Conservation (phyloP, 1,284 basidiomycete genomes). For the Puccinia coronata region DNA sequence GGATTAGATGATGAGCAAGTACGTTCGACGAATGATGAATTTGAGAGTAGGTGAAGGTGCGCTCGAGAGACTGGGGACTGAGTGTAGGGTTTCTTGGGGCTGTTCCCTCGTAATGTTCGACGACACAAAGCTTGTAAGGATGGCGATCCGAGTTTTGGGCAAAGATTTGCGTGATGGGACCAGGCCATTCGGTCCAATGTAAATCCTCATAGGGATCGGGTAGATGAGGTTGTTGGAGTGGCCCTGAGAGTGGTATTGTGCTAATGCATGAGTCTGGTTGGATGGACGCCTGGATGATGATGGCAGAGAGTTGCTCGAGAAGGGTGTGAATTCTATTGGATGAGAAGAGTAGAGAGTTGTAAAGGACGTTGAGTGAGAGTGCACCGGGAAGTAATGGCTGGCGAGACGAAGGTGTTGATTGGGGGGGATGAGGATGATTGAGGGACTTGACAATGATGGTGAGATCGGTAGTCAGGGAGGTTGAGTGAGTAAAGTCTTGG, state of each 20-base stretch:
- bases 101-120: constrained; percentile 65
- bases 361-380: constrained; percentile 80
- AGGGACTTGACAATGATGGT: constrained; percentile 67
- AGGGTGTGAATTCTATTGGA: constrained; percentile 74
- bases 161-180: constrained; percentile 92
- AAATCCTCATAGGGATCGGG: constrained; percentile 86
- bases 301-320: constrained; percentile 79
- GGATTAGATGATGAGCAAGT: constrained; percentile 84
- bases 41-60: constrained; percentile 74
- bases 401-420: constrained; percentile 62
- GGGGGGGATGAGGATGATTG: constrained; percentile 49
- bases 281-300: constrained; percentile 73
- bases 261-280: constrained; percentile 65
- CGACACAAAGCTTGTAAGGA: constrained; percentile 78
- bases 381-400: constrained; percentile 61
- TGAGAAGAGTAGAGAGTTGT: constrained; percentile 94
- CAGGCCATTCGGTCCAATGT: constrained; percentile 96
- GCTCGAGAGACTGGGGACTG: constrained; percentile 63
- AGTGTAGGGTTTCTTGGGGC: constrained; percentile 60
- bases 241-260: constrained; percentile 76
- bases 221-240: constrained; percentile 70
- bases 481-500: constrained; percentile 73
- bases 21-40: constrained; percentile 86
- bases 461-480: constrained; percentile 83
- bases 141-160: constrained; percentile 73